Evolutionary conservation across 352 stramenopile species (phyloP).

Genomic region (Globisporangium paroecandrum): DNA sequence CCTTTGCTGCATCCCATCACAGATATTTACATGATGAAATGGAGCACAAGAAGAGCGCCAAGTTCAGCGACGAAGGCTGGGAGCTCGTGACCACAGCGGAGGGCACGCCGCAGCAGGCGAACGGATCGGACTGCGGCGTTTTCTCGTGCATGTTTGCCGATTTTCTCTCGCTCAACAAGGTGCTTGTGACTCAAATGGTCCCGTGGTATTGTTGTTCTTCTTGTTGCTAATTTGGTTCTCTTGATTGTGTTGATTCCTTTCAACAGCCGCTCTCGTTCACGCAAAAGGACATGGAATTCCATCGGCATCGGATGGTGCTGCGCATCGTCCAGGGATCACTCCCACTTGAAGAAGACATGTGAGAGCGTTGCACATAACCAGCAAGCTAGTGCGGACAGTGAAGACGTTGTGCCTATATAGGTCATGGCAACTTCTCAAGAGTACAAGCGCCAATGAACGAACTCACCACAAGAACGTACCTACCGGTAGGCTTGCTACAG

Average conservation of each 20-base stretch:
- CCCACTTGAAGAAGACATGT: conserved; percentile 67
- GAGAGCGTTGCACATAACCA: conserved; percentile 12
- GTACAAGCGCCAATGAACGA: neutral
- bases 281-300: conserved; percentile 84
- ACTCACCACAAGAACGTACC: neutral
- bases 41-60: conserved; percentile 79
- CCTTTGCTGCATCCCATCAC: neutral
- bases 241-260: neutral
- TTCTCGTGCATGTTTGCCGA: conserved; percentile 88
- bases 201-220: neutral
- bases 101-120: conserved; percentile 71
- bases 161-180: conserved; percentile 63
- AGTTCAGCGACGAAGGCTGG: conserved; percentile 62
- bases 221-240: neutral
- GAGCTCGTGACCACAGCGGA: conserved; percentile 56
- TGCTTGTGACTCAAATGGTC: conserved; percentile 20
- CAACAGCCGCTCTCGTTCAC: conserved; percentile 56
- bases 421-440: neutral
- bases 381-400: neutral
- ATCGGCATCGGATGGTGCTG: conserved; percentile 79
- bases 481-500: neutral
- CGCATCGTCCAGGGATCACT: conserved; percentile 62
- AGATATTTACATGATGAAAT: conserved; percentile 85
- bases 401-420: neutral
- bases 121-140: conserved; percentile 81